These are phyloP conservation scores for Durotheca rogersii DNA, from an alignment of 495 filamentous ascomycete species.

Conservation along the genomic window DNA sequence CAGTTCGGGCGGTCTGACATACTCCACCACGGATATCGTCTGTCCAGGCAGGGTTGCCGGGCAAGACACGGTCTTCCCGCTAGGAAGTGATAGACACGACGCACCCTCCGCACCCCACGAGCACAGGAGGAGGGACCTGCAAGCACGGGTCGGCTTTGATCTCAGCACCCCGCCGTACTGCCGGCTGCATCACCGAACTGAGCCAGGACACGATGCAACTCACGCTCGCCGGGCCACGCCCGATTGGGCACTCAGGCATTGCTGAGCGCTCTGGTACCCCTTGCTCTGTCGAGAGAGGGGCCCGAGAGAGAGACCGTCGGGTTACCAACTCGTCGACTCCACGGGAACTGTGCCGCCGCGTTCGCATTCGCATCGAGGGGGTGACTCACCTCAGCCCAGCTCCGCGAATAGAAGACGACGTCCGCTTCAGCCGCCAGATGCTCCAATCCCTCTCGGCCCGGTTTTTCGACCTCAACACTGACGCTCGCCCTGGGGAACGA, in stretches of 20 bases:
- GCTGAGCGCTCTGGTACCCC: constrained; percentile 51
- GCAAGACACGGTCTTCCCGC: constrained; percentile 43
- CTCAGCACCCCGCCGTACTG: constrained; percentile 23
- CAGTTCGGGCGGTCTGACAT: constrained; percentile 40
- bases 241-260: constrained; percentile 53
- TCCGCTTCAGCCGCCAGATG: constrained; percentile 63
- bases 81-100: constrained; percentile 45
- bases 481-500: constrained; percentile 49
- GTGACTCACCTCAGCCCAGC: constrained; percentile 65
- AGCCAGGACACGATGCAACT: constrained; percentile 25
- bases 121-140: constrained; percentile 60
- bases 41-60: constrained; percentile 45
- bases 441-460: constrained; percentile 58
- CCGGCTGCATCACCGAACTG: constrained; percentile 25
- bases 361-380: constrained; percentile 12
- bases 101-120: constrained; percentile 70
- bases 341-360: constrained; percentile 8
- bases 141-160: constrained; percentile 28
- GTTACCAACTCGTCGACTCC: constrained; percentile 14
- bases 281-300: constrained; percentile 41
- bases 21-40: constrained; percentile 60
- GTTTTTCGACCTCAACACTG: constrained; percentile 73
- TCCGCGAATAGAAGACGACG: constrained; percentile 69
- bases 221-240: constrained; percentile 47
- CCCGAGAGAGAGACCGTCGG: too few relatives aligned